These are phyloP conservation scores for Candida tropicalis DNA, from an alignment of 1,139 yeast species.

Conservation along the genomic window DNA sequence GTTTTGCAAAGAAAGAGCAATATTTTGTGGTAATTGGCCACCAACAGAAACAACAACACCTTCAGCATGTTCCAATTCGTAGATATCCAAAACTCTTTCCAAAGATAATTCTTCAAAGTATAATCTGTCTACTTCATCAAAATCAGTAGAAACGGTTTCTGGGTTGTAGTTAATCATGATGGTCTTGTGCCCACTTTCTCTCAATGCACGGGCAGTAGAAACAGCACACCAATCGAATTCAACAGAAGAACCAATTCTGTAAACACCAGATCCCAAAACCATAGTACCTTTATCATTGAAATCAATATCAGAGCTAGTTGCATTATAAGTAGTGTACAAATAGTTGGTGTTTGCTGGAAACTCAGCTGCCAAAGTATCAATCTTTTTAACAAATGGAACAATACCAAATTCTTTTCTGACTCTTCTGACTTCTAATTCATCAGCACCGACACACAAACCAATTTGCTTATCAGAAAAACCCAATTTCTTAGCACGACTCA, in stretches of 20 bases:
- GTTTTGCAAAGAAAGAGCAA: constrained; percentile 82
- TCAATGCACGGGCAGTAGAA: constrained; percentile 90
- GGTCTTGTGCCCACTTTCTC: constrained; percentile 85
- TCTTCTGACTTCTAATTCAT: constrained; percentile 88
- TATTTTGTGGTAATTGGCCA: constrained; percentile 97
- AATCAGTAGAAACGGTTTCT: constrained; percentile 97
- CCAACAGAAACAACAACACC: constrained; percentile 98
- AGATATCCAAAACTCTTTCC: constrained; percentile 97
- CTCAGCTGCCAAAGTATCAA: constrained; percentile 97
- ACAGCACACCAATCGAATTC: constrained; percentile 99
- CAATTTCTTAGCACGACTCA: constrained; percentile 83
- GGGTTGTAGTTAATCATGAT: constrained; percentile 98
- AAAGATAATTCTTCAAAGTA: constrained; percentile 94
- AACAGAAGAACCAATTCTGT: constrained; percentile 97
- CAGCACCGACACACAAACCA: constrained; percentile 85
- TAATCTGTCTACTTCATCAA: constrained; percentile 95
- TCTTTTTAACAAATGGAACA: constrained; percentile 91
- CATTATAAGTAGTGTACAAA: constrained; percentile 94
- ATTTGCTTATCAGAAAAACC: constrained; percentile 97
- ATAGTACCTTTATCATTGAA: constrained; percentile 90
- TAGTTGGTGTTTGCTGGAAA: constrained; percentile 98
- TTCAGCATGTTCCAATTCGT: constrained; percentile 83
- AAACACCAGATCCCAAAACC: constrained; percentile 97
- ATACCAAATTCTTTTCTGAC: constrained; percentile 78
- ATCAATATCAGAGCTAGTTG: constrained; percentile 78